Percentiles rank a stretch among this genome's conserved stretches.
Evolutionary conservation across 768 basidiomycete species (phyloP).

Genomic region (Hygrocybe punicea): DNA sequence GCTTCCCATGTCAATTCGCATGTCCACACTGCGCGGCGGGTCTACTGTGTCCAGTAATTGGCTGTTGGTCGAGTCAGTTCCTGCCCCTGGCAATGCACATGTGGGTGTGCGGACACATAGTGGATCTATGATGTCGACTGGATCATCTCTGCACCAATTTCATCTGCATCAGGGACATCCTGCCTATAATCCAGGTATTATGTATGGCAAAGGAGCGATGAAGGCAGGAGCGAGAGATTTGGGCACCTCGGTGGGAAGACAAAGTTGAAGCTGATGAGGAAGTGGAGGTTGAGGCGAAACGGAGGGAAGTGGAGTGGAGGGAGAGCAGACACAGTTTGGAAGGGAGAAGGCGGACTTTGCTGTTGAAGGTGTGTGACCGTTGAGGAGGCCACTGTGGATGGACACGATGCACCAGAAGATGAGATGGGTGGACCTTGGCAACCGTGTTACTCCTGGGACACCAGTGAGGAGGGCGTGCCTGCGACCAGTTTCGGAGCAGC

Average conservation of each 20-base stretch:
- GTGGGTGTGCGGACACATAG: slow-evolving; percentile 31
- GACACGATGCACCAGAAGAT: slow-evolving; percentile 36
- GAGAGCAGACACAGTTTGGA: slow-evolving; percentile 50
- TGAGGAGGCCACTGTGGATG: slow-evolving; percentile 54
- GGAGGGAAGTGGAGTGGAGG: slow-evolving; percentile 25
- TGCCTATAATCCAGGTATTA: slow-evolving; percentile 38
- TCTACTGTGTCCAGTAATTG: slow-evolving; percentile 36
- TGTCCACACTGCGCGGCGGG: slow-evolving; percentile 41
- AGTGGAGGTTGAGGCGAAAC: slow-evolving; percentile 19
- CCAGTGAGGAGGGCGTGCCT: slow-evolving; percentile 47
- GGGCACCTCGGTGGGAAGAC: slow-evolving; percentile 27
- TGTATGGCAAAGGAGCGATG: slow-evolving; percentile 48
- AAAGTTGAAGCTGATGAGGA: slow-evolving; percentile 27
- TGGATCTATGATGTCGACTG: slow-evolving; percentile 37
- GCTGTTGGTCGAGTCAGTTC: slow-evolving; percentile 34
- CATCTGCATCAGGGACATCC: slow-evolving; percentile 40
- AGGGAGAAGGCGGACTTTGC: slow-evolving; percentile 49
- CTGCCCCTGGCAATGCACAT: slow-evolving; percentile 12
- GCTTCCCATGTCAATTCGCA: slow-evolving; percentile 51
- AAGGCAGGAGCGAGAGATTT: slow-evolving; percentile 37
- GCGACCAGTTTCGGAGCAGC: slow-evolving; percentile 65
- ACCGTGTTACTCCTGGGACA: slow-evolving; percentile 32
- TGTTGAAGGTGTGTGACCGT: slow-evolving; percentile 49
- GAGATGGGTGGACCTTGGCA: slow-evolving; percentile 32
- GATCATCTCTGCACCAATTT: slow-evolving; percentile 48